Evolutionary conservation across 768 basidiomycete genomes (phyloP).

Genomic region (Suillus cothurnatus): DNA sequence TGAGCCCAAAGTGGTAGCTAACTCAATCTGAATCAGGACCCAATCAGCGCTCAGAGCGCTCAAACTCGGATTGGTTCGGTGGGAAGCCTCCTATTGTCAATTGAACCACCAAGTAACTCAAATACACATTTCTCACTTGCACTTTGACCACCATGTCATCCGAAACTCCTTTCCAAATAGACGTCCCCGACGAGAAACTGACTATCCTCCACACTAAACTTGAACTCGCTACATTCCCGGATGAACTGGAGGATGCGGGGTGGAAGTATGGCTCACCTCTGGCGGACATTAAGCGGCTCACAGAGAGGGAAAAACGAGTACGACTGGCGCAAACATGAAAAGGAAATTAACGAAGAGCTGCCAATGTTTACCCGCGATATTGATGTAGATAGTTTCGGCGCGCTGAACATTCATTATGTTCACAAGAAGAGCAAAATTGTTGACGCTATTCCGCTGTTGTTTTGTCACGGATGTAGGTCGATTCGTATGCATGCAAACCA

Average conservation of each 20-base stretch:
- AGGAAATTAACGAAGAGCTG: conserved; percentile 42
- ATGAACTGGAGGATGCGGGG: conserved; percentile 54
- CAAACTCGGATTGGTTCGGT: no score
- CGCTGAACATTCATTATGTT: conserved; percentile 59
- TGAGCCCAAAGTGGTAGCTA: no score
- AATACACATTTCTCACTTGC: not conserved
- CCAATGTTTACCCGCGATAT: conserved; percentile 49
- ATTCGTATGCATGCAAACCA: not conserved
- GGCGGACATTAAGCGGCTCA: conserved; percentile 48
- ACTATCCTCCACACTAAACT: conserved; percentile 48
- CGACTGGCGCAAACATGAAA: conserved; percentile 59
- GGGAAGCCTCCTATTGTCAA: no score
- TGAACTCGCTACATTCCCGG: conserved; percentile 50
- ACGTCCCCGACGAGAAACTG: conserved; percentile 46
- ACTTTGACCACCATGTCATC: conserved; percentile 22
- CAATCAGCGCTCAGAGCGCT: no score
- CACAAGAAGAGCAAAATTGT: conserved; percentile 49
- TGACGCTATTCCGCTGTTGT: conserved; percentile 59
- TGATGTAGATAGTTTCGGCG: conserved; percentile 46
- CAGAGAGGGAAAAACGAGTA: conserved; percentile 51
- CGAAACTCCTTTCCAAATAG: conserved; percentile 50
- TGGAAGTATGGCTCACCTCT: conserved; percentile 57
- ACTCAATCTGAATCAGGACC: no score
- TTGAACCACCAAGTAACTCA: no score
- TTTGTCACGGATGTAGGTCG: conserved; percentile 56